Percentiles rank a stretch among this genome's conserved stretches.
phyloP scores from a whole-genome alignment of 495 filamentous ascomycete genomes.

The Letharia columbiana region DNA sequence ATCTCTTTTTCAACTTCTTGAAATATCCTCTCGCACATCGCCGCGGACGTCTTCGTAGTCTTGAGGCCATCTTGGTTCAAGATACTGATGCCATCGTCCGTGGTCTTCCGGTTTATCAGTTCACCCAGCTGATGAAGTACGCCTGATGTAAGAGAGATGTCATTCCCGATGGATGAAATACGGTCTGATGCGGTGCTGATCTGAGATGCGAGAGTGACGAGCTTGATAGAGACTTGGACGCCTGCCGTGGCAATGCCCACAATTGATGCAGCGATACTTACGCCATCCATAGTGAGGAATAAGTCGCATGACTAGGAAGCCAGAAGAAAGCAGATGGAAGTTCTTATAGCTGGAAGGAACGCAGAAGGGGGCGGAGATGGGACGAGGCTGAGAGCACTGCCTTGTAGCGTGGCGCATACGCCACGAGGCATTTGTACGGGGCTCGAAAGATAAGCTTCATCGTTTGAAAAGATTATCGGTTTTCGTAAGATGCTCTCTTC shows the following conservation, averaged over 20 bases:
- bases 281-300: slow-evolving; percentile 19
- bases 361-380: neutral
- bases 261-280: slow-evolving; percentile 23
- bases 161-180: slow-evolving; percentile 18
- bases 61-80: slow-evolving; percentile 16
- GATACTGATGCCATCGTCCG: slow-evolving; percentile 8
- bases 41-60: slow-evolving; percentile 13
- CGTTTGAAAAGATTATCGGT: neutral
- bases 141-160: slow-evolving; percentile 17
- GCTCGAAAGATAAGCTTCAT: neutral
- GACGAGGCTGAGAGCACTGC: neutral
- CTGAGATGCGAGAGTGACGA: slow-evolving; percentile 22
- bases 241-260: slow-evolving; percentile 21
- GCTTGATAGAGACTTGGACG: slow-evolving; percentile 23
- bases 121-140: slow-evolving; percentile 21
- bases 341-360: neutral
- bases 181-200: slow-evolving; percentile 20
- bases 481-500: neutral
- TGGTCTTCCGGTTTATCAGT: slow-evolving; percentile 6
- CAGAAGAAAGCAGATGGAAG: neutral
- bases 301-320: neutral
- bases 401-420: neutral
- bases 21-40: slow-evolving; percentile 19
- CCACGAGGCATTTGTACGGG: neutral
- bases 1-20: slow-evolving; percentile 7